Conservation (phyloP, 1,284 basidiomycete genomes). For the Ganoderma leucocontextum region DNA sequence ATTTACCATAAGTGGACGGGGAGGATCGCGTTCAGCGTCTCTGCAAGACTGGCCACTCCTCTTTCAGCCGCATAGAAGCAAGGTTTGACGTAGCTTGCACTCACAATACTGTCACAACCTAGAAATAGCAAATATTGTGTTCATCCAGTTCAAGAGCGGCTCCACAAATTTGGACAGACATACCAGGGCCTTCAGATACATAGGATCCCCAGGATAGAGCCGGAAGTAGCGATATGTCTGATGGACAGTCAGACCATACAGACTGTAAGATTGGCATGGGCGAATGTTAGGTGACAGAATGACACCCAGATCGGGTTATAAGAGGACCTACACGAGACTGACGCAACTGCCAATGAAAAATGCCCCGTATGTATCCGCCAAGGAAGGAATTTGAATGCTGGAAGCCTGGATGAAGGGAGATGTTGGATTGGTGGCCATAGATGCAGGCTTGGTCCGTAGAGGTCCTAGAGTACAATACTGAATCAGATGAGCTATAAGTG, state of each 20-base stretch:
- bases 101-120: constrained; percentile 1
- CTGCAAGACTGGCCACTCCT: not conserved
- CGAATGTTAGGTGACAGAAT: not conserved
- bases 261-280: not conserved
- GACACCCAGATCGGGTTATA: not conserved
- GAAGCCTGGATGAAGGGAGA: not conserved
- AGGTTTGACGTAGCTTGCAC: not conserved
- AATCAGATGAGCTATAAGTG: not conserved
- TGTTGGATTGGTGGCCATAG: not conserved
- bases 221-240: constrained; percentile 21
- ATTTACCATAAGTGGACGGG: not conserved
- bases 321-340: not conserved
- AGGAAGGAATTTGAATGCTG: not conserved
- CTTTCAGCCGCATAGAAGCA: not conserved
- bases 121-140: not conserved
- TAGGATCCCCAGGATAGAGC: constrained; percentile 14
- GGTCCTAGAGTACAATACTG: not conserved
- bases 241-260: constrained; percentile 21
- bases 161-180: not conserved
- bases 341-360: constrained; percentile 4
- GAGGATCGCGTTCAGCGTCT: not conserved
- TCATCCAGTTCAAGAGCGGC: not conserved
- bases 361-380: constrained; percentile 6
- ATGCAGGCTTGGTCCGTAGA: not conserved
- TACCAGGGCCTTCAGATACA: not conserved